These are phyloP conservation scores for Starmerella apicola DNA, from an alignment of 805 yeast species.

Conservation along the genomic window DNA sequence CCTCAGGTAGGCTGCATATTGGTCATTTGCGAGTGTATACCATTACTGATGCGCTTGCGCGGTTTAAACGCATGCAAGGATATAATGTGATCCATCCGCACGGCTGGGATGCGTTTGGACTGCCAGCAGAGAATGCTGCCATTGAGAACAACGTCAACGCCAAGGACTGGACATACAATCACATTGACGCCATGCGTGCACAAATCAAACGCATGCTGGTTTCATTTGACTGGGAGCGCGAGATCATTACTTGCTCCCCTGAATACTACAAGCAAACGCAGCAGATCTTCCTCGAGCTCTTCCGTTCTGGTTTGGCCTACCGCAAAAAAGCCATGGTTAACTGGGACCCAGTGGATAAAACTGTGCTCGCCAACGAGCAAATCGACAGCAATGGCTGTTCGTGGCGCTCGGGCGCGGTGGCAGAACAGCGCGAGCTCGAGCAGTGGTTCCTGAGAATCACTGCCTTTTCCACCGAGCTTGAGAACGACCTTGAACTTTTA, in stretches of 20 bases:
- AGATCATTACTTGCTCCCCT: constrained; percentile 72
- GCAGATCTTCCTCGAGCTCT: constrained; percentile 60
- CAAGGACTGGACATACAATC: constrained; percentile 64
- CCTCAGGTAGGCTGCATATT: constrained; percentile 84
- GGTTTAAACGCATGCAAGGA: constrained; percentile 69
- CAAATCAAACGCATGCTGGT: constrained; percentile 72
- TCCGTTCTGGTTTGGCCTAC: constrained; percentile 71
- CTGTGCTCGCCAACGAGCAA: constrained; percentile 93
- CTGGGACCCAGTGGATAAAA: constrained; percentile 95
- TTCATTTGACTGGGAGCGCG: constrained; percentile 89
- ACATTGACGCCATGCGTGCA: constrained; percentile 72
- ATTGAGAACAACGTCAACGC: constrained; percentile 74
- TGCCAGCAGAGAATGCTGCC: constrained; percentile 98
- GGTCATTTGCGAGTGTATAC: constrained; percentile 92
- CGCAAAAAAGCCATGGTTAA: constrained; percentile 78
- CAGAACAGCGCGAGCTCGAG: constrained; percentile 64
- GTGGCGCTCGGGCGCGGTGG: constrained; percentile 95
- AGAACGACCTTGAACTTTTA: constrained; percentile 49
- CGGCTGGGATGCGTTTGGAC: constrained; percentile 99
- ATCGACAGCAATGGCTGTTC: constrained; percentile 83
- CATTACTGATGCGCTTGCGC: constrained; percentile 69
- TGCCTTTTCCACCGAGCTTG: constrained; percentile 55
- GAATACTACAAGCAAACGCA: constrained; percentile 92
- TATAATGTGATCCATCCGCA: constrained; percentile 79
- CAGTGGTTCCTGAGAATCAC: constrained; percentile 96